Percentiles rank a stretch among this genome's conserved stretches.
Conservation (phyloP, 1,284 basidiomycete genomes). For the Cystobasidium sp. region DNA sequence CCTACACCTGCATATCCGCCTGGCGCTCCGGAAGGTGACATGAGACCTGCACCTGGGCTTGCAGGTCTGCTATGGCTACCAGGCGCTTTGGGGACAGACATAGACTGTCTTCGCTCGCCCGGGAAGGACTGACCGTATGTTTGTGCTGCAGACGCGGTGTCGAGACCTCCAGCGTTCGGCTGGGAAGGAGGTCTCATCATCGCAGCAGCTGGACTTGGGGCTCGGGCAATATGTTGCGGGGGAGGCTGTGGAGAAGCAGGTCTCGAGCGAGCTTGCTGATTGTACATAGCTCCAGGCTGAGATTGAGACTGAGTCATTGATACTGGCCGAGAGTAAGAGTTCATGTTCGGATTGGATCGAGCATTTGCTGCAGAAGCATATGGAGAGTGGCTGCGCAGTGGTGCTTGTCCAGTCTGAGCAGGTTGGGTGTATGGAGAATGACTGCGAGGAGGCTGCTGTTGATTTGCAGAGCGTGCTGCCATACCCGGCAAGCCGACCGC, state of each 20-base stretch:
- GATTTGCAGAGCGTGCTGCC: neutral
- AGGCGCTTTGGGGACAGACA: conserved; percentile 14
- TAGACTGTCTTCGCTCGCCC: conserved; percentile 35
- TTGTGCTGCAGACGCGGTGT: conserved; percentile 1
- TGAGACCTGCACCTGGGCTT: conserved; percentile 24
- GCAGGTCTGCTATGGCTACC: conserved; percentile 28
- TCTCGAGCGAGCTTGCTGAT: conserved; percentile 27
- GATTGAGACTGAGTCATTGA: conserved; percentile 20
- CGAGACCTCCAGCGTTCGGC: neutral
- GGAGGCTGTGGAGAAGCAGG: conserved; percentile 38
- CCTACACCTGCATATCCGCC: conserved; percentile 37
- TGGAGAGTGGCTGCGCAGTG: conserved; percentile 32
- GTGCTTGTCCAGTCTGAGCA: neutral
- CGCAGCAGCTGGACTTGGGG: conserved; percentile 37
- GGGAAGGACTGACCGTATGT: conserved; percentile 36
- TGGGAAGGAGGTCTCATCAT: conserved; percentile 43
- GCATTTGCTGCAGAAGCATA: conserved; percentile 25
- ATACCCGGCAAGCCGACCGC: conserved; percentile 27
- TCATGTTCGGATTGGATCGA: conserved; percentile 28
- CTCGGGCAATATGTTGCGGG: conserved; percentile 18
- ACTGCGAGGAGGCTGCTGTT: conserved; percentile 10
- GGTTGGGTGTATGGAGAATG: conserved; percentile 28
- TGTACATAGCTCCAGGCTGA: conserved; percentile 16
- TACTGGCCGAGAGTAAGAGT: conserved; percentile 10
- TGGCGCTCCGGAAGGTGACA: conserved; percentile 16